Base-by-base conservation (phyloP, 345 rosid genomes). In the Arabis alpina region DNA sequence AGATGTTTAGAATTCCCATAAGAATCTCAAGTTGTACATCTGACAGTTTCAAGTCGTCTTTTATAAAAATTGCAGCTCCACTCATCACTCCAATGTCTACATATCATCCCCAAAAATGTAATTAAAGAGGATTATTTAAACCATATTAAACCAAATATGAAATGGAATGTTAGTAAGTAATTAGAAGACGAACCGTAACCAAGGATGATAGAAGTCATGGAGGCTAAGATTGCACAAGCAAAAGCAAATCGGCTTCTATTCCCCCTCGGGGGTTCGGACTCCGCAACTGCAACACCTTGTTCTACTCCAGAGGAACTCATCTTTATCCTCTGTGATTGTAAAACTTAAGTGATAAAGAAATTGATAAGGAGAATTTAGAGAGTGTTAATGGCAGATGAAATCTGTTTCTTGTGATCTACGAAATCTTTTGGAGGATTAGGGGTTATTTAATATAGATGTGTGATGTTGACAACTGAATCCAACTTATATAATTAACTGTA, bases 191-290 rank as follows among this genome's bases (percentile, higher is more conserved):
- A 50, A 87, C 96, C 96, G 34, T 87, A 87, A 57, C 96, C 96
- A 72, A 89, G 78, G 3, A 90, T 80, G 76, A 83, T 62, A 41
- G 93, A 87, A 50, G 82, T 87, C 55, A 83, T 83, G 54, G 91
- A 89, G 61, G 91, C 93, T 82, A 89, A 73, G 74, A 85, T 54
- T n/a, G 96, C 86, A 45, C 81, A 82, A 11, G 82, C 86, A 43
- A 86, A 83, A 14, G 89, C 89, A 76, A 72, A 83, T 25, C 63
- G 56, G 57, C 57, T 72, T 72, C 76, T 54, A 47, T 72, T 72
- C 15, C 76, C 76, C 12, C 76, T 72, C 0, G 65, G 71, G 0
- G 58, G 52, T 27, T 47, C 76, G 6, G 50, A 23, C 0, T 24
- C 64, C 6, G 6, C 51, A 37, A 30, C 12, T 9, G 6, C 36